phyloP scores from a whole-genome alignment of 768 basidiomycete species.

The Rhizopogon sp. region DNA sequence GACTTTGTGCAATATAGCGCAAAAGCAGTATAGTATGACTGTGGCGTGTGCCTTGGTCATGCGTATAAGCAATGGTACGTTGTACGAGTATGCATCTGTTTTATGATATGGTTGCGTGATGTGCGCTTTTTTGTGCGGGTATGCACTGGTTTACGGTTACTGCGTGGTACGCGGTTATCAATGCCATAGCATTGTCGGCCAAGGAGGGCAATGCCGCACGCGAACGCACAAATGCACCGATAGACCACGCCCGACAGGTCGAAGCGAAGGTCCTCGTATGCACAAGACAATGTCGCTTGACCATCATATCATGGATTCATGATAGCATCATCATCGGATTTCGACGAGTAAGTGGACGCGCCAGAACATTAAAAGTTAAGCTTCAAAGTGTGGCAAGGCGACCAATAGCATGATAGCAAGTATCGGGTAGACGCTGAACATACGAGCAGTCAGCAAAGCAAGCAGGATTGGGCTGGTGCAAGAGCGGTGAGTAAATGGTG shows the following conservation, averaged over 20 bases:
- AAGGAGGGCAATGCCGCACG: background rate
- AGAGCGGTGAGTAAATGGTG: background rate
- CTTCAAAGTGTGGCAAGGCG: background rate
- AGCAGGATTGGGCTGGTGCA: background rate
- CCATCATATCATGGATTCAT: constrained; percentile 1
- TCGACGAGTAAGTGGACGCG: background rate
- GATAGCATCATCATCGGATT: background rate
- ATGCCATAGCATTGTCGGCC: background rate
- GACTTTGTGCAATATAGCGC: background rate
- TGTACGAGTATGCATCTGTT: background rate
- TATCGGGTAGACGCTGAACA: background rate
- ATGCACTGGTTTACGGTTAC: background rate
- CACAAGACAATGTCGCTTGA: background rate
- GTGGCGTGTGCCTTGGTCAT: background rate
- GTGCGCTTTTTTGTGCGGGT: background rate
- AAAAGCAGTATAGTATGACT: background rate
- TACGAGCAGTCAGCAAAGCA: background rate
- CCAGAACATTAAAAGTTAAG: background rate
- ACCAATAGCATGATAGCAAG: background rate
- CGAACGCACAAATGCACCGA: background rate
- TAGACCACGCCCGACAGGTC: background rate
- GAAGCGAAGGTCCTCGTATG: background rate
- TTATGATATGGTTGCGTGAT: background rate
- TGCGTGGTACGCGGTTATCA: background rate
- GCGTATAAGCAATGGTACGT: background rate